A percentile compares a stretch with the other conserved stretches of the same genome.
phyloP scores from a whole-genome alignment of 495 filamentous ascomycete genomes.

The Durotheca rogersii region DNA sequence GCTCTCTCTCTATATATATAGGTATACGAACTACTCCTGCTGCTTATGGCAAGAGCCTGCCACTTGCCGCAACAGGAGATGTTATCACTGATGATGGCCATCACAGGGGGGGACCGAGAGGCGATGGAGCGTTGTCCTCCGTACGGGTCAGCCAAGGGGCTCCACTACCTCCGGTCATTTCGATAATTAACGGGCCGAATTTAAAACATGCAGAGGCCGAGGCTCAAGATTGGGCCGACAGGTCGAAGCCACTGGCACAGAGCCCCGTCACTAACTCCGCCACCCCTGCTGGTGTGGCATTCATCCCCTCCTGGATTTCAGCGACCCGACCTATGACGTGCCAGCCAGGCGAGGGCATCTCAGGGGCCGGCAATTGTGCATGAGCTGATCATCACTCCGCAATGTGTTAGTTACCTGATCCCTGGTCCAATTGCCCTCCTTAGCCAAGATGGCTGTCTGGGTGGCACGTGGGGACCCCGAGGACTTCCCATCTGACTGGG shows the following conservation, averaged over 20 bases:
- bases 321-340: not conserved
- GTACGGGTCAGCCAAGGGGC: not conserved
- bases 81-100: not conserved
- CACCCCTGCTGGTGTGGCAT: slow-evolving; percentile 15
- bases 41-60: not conserved
- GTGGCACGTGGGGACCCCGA: slow-evolving; percentile 10
- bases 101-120: not conserved
- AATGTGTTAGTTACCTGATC: not conserved
- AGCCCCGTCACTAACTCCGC: slow-evolving; percentile 18
- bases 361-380: not conserved
- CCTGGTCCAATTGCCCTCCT: not conserved
- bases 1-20: not conserved
- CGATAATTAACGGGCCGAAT: slow-evolving; percentile 17
- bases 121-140: not conserved
- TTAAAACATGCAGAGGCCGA: slow-evolving; percentile 4
- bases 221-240: slow-evolving; percentile 11
- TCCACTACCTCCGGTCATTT: slow-evolving; percentile 9
- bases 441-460: not conserved
- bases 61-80: slow-evolving; percentile 2
- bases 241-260: slow-evolving; percentile 10
- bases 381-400: slow-evolving; percentile 11
- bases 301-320: not conserved
- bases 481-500: slow-evolving; percentile 1
- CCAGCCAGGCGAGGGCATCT: not conserved
- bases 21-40: not conserved